Base-by-base conservation (phyloP, 306 rosid species). In the Quercus rubra region DNA sequence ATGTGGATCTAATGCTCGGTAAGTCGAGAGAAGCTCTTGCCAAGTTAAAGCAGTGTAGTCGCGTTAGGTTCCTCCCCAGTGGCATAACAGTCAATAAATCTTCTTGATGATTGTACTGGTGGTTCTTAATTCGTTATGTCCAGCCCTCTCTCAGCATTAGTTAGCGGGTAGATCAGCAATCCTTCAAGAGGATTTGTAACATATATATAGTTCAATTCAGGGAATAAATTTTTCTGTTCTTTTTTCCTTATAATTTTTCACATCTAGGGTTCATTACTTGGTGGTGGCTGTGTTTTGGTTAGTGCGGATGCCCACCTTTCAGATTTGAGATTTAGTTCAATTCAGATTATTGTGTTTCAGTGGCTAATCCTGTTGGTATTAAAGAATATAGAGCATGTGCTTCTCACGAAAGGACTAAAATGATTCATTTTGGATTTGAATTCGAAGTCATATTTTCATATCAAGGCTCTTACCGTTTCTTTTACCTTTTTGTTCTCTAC, bases 151-250 rank as follows among this genome's bases (percentile, higher is more conserved):
- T 83, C 90, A 81, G 90, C 83, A 51, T 78, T 83, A 89, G 93
- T 84, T 89, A 91, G 91, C 83, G 82, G 88, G 86, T 91, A 93
- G 96, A 85, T 85, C 89, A 88, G 84, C 80, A 91, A 86, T 91
- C 91, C 89, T 78, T 79, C 76, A 83, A 86, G 86, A 86, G 98
- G 94, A 91, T 89, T 85, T 91, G 98, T 93, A 92, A 83, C 97
- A 91, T 96, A 87, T 69, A 89, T 93, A 89, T 87, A 93, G 93
- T 89, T 93, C 96, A 87, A 85, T 89, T 96, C 93, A 96, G 96
- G 89, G 83, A 96, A 96, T 88, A 91, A 88, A 81, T 77, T 91
- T 91, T 85, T 77, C 71, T 74, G 78, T 81, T 14, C 13, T 2
- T 23, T 74, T 59, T 38, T 41, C 78, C 85, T 78, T 81, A 85